Base-by-base conservation (phyloP, 768 basidiomycete species). In the Austroboletus eburneus region DNA sequence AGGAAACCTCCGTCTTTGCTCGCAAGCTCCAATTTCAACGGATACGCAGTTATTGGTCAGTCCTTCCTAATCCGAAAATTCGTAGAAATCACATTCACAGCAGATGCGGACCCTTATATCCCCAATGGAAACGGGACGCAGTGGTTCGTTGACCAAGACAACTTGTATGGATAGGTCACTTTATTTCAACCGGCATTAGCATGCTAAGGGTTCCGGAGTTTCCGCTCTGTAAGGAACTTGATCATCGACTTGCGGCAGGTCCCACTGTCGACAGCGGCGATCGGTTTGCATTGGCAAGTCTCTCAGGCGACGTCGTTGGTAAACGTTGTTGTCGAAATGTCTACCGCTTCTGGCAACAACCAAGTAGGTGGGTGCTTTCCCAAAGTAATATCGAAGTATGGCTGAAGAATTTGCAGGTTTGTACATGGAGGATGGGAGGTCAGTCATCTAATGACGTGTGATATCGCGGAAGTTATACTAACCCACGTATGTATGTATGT, bases 211-310 rank as follows among this genome's bases (percentile, higher is more conserved):
- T 32, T 38, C 1, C 36, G 27, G 27, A 83, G 79, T 67, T 79
- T 76, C 67, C 79, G 83, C 35, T 83, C 81, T 17, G 72, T 86
- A 34, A 67, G 85, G 49, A 86, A 88, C 65, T 78, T 88, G 48
- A 69, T 85, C 41, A 83, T 88, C 54, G 85, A 87, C 58, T 52
- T 69, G 16, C 62, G 62, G 12, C 56, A 55, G 25, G 74, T 82
- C 33, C 76, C 83, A 20, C 67, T 80, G 4, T 53, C 62, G 16
- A 67, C 68, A 5, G 57, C 57, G 44, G 83, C 78, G 30, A 85
- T 79, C 17, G 84, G 82, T 17, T 68, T 89, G 22, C 86, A 89
- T 52, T 89, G 86, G 86, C 85, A 89, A 65, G 80, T 87, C 16
- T 75, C 86, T 3, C 86, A 89, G 62, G 78, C 81, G 3, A 87